These are phyloP conservation scores for Stachybotrys chlorohalonatus DNA, from an alignment of 2,329 filamentous ascomycete species.

Conservation along the genomic window DNA sequence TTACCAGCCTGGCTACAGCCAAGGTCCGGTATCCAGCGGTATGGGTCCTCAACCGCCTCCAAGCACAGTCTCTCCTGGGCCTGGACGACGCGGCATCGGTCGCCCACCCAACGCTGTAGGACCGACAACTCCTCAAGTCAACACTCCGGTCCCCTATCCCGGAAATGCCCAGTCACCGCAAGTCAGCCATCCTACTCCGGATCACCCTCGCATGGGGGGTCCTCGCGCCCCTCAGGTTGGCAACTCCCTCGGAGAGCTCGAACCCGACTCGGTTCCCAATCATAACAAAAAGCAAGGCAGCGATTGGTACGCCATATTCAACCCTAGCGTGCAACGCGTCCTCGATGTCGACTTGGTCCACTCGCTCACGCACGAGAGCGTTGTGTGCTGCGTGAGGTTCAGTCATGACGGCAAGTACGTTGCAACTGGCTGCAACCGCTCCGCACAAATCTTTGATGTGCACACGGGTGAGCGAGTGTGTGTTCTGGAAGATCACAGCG, in stretches of 20 bases:
- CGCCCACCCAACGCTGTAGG: slow-evolving; percentile 53
- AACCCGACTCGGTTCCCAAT: slow-evolving; percentile 74
- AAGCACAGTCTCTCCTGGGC: slow-evolving; percentile 79
- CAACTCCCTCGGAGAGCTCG: slow-evolving; percentile 72
- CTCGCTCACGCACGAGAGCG: slow-evolving; percentile 86
- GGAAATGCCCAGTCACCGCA: slow-evolving; percentile 77
- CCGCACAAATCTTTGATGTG: slow-evolving; percentile 99
- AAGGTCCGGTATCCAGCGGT: slow-evolving; percentile 51
- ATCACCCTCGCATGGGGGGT: slow-evolving; percentile 45
- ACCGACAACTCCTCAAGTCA: slow-evolving; percentile 87
- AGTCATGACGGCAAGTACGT: slow-evolving; percentile 93
- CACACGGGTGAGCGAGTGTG: slow-evolving; percentile 78
- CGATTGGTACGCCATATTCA: slow-evolving; percentile 97
- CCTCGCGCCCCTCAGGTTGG: slow-evolving; percentile 41
- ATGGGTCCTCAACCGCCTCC: slow-evolving; percentile 78
- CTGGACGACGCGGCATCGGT: slow-evolving; percentile 62
- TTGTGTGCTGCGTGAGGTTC: slow-evolving; percentile 97
- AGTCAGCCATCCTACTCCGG: slow-evolving; percentile 74
- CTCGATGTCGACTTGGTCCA: slow-evolving; percentile 92
- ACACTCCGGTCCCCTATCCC: slow-evolving; percentile 77
- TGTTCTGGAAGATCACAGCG: slow-evolving; percentile 79
- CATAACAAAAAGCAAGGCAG: slow-evolving; percentile 81
- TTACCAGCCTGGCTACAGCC: slow-evolving; percentile 63
- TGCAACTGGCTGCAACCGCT: slow-evolving; percentile 93
- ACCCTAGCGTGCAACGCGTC: slow-evolving; percentile 78